These are phyloP conservation scores for Cladosporium sp. DNA, from an alignment of 2,329 filamentous ascomycete genomes.

Conservation along the genomic window DNA sequence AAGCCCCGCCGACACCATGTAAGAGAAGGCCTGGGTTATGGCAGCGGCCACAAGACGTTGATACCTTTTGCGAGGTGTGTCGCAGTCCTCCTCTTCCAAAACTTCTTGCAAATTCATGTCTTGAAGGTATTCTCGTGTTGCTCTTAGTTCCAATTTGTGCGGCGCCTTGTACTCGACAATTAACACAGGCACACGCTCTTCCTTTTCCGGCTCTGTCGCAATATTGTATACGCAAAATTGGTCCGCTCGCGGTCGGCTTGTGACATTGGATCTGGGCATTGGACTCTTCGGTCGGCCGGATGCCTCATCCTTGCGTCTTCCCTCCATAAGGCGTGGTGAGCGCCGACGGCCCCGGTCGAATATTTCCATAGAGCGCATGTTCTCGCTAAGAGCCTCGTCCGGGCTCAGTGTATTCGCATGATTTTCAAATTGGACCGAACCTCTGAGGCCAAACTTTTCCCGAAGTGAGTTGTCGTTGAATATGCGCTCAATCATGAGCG, in stretches of 20 bases:
- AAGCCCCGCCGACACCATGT: slow-evolving; percentile 11
- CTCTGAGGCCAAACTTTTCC: slow-evolving; percentile 2
- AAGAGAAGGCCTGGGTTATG: slow-evolving; percentile 11
- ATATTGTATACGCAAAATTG: slow-evolving; percentile 13
- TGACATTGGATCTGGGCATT: not conserved
- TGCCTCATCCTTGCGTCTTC: not conserved
- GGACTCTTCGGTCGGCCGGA: not conserved
- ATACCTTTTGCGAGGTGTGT: not conserved
- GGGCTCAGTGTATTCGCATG: slow-evolving; percentile 6
- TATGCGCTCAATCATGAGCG: not conserved
- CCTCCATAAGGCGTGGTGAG: slow-evolving; percentile 1
- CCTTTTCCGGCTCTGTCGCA: not conserved
- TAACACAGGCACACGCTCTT: slow-evolving; percentile 1
- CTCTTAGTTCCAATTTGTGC: not conserved
- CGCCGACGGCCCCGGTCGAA: not conserved
- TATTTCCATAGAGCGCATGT: slow-evolving; percentile 1
- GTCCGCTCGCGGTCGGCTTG: slow-evolving; percentile 4
- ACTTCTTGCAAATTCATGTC: slow-evolving; percentile 8
- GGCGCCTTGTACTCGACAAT: slow-evolving; percentile 10
- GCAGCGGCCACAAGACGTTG: slow-evolving; percentile 6
- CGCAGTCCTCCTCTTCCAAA: slow-evolving; percentile 4
- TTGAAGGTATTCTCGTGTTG: slow-evolving; percentile 1
- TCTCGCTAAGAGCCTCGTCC: not conserved
- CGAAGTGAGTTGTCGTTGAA: not conserved
- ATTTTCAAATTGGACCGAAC: slow-evolving; percentile 8